These are phyloP conservation scores for Neopestalotiopsis clavispora DNA, from an alignment of 2,329 filamentous ascomycete species.

Conservation along the genomic window DNA sequence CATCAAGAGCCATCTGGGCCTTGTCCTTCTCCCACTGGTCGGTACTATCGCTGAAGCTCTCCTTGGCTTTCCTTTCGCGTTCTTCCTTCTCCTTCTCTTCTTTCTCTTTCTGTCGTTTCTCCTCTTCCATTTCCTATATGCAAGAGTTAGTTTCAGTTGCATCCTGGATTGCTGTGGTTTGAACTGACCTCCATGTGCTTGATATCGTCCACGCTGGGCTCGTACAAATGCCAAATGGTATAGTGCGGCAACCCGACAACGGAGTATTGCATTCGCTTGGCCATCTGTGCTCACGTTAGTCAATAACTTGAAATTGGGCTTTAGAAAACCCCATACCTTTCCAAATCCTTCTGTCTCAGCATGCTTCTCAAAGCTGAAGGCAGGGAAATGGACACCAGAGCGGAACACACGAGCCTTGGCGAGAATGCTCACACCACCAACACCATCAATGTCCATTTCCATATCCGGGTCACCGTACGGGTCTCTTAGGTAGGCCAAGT, in stretches of 20 bases:
- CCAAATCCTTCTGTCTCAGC: conserved; percentile 98
- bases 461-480: conserved; percentile 98
- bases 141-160: conserved; percentile 8
- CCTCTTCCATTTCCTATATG: conserved; percentile 85
- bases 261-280: conserved; percentile 92
- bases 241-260: conserved; percentile 97
- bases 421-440: conserved; percentile 95
- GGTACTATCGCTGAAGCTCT: conserved; percentile 77
- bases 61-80: conserved; percentile 77
- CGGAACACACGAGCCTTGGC: conserved; percentile 96
- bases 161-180: conserved; percentile 23
- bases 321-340: conserved; percentile 67
- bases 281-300: conserved; percentile 70
- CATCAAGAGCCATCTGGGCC: conserved; percentile 71
- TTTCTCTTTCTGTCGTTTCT: conserved; percentile 77
- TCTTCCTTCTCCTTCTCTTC: conserved; percentile 79
- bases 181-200: conserved; percentile 84
- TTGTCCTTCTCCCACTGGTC: conserved; percentile 92
- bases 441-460: conserved; percentile 99
- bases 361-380: conserved; percentile 98
- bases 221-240: conserved; percentile 99
- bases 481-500: conserved; percentile 94
- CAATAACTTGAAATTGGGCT: neutral
- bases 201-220: conserved; percentile 97
- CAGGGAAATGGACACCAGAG: conserved; percentile 94